These are phyloP conservation scores for Umbelopsis sp. DNA, from an alignment of 371 early-diverging fungal species.

Conservation along the genomic window DNA sequence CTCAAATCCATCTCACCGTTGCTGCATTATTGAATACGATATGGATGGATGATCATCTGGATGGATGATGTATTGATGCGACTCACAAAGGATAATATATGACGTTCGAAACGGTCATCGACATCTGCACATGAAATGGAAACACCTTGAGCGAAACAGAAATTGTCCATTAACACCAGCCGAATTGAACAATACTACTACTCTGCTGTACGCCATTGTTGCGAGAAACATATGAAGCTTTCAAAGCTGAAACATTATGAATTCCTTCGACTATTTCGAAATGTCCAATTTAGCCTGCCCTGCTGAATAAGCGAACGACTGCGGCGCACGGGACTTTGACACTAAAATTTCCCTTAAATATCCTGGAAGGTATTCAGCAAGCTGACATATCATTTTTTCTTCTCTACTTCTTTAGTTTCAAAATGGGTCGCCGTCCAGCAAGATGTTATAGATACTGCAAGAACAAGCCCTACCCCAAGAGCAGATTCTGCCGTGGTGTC, in stretches of 20 bases:
- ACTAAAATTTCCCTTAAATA: constrained; percentile 10
- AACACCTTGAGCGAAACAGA: too few relatives aligned
- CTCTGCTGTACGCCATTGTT: too few relatives aligned
- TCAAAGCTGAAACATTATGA: too few relatives aligned
- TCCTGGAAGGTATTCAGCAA: background rate
- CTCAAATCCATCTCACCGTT: background rate
- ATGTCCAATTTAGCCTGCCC: too few relatives aligned
- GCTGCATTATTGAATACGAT: background rate
- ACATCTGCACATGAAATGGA: too few relatives aligned
- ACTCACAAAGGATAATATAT: too few relatives aligned
- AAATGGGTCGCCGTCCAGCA: constrained; percentile 96
- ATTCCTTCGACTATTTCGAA: too few relatives aligned
- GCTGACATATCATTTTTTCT: constrained; percentile 4
- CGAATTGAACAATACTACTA: too few relatives aligned
- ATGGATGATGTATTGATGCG: too few relatives aligned
- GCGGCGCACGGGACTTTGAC: background rate
- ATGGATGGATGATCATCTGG: background rate
- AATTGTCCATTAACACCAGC: too few relatives aligned
- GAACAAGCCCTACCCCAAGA: constrained; percentile 99
- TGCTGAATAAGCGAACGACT: constrained; percentile 1
- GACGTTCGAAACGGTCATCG: too few relatives aligned
- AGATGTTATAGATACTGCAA: constrained; percentile 97
- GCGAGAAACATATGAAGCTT: too few relatives aligned
- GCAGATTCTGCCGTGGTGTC: constrained; percentile 97
- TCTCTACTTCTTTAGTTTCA: constrained; percentile 15